Percentiles rank a stretch among this genome's conserved stretches.
phyloP scores from a whole-genome alignment of 1,139 yeast species.

The Meyerozyma smithsonii region DNA sequence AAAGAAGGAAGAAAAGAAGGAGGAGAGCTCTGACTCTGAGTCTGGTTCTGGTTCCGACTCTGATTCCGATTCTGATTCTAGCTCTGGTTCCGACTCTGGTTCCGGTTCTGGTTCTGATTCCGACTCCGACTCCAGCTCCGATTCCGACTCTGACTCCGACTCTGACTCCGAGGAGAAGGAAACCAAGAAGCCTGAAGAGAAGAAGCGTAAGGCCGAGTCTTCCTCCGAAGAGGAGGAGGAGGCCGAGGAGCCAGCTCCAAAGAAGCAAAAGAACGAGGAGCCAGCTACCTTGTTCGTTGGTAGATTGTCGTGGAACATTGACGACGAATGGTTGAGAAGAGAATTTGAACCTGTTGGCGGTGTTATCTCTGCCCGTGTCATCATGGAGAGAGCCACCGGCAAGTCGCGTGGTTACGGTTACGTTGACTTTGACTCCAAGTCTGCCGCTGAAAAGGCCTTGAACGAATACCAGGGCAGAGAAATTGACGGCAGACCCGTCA shows the following conservation, averaged over 20 bases:
- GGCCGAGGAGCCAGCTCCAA: constrained; percentile 30
- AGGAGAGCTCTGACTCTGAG: constrained; percentile 3
- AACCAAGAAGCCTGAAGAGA: constrained; percentile 10
- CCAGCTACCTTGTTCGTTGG: constrained; percentile 94
- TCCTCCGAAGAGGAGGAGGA: constrained; percentile 19
- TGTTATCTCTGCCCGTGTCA: constrained; percentile 84
- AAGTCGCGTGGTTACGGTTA: constrained; percentile 98
- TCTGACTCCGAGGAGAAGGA: constrained; percentile 5
- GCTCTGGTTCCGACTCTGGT: neutral
- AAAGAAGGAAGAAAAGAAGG: constrained; percentile 10
- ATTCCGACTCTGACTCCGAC: constrained; percentile 9
- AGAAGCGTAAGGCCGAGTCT: constrained; percentile 34
- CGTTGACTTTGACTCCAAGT: constrained; percentile 81
- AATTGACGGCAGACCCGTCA: constrained; percentile 94
- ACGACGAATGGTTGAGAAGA: constrained; percentile 85
- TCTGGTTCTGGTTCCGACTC: constrained; percentile 5
- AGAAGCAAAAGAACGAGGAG: constrained; percentile 42
- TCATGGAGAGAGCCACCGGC: constrained; percentile 87
- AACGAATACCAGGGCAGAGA: constrained; percentile 85
- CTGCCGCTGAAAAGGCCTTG: constrained; percentile 85
- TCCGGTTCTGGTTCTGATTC: constrained; percentile 3
- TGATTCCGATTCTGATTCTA: constrained; percentile 3
- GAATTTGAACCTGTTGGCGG: constrained; percentile 85
- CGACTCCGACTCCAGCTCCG: constrained; percentile 8
- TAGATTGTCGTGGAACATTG: constrained; percentile 95